Conservation (phyloP, 2,329 filamentous ascomycete genomes). For the Salinomyces thailandicus region DNA sequence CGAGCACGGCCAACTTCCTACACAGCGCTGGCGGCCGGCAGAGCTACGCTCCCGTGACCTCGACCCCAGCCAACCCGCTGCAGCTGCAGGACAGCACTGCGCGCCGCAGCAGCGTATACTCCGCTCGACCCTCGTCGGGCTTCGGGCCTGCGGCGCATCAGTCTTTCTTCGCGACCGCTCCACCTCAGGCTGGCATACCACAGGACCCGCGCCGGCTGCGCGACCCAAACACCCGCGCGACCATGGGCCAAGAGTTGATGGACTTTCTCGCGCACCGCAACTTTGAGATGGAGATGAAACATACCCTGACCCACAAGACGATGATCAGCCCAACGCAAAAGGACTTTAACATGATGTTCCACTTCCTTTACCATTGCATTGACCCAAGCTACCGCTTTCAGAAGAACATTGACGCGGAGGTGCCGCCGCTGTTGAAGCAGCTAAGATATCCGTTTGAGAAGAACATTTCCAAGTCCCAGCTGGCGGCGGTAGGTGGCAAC, state of each 20-base stretch:
- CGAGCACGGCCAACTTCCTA: conserved; percentile 62
- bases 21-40: conserved; percentile 52
- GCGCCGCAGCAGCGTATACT: conserved; percentile 62
- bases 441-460: conserved; percentile 90
- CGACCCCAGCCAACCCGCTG: conserved; percentile 35
- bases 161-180: conserved; percentile 87
- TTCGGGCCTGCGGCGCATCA: conserved; percentile 56
- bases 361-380: conserved; percentile 93
- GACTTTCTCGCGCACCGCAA: conserved; percentile 90
- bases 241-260: conserved; percentile 77
- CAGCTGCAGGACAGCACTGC: conserved; percentile 48
- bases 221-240: conserved; percentile 66
- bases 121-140: conserved; percentile 49
- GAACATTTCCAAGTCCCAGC: conserved; percentile 91
- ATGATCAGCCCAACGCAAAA: conserved; percentile 94
- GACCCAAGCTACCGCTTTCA: conserved; percentile 89
- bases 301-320: conserved; percentile 79
- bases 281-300: conserved; percentile 97
- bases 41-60: conserved; percentile 54
- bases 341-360: conserved; percentile 95
- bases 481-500: conserved; percentile 86
- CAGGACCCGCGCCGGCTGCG: conserved; percentile 78
- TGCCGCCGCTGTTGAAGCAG: conserved; percentile 84
- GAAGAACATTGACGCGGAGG: conserved; percentile 90
- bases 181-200: conserved; percentile 69